Evolutionary conservation across 2,329 filamentous ascomycete species (phyloP).

Genomic region (Raffaelea albimanens): DNA sequence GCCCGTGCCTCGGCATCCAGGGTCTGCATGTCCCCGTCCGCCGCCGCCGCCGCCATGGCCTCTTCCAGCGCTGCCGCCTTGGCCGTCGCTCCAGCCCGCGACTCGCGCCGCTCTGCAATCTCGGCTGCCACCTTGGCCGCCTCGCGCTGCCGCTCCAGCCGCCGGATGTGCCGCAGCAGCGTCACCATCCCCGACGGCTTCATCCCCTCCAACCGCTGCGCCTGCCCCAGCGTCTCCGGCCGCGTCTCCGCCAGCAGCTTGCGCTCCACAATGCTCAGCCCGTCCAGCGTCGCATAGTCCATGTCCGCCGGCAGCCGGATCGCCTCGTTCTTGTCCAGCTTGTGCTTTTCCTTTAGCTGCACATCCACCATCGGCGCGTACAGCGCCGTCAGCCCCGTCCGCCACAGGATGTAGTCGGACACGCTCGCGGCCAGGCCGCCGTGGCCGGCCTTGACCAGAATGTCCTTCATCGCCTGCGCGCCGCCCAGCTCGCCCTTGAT

Average conservation of each 20-base stretch:
- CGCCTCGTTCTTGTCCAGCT: conserved; percentile 67
- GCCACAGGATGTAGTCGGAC: conserved; percentile 48
- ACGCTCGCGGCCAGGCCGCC: conserved; percentile 32
- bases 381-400: conserved; percentile 70
- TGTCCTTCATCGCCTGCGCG: conserved; percentile 10
- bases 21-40: conserved; percentile 26
- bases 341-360: conserved; percentile 54
- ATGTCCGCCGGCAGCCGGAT: conserved; percentile 63
- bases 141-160: too few species aligned
- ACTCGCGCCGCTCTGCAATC: neutral
- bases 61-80: too few species aligned
- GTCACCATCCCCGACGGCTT: conserved; percentile 51
- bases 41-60: conserved; percentile 7
- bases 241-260: conserved; percentile 57
- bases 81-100: conserved; percentile 1
- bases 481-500: conserved; percentile 36
- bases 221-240: conserved; percentile 84
- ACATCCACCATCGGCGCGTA: conserved; percentile 81
- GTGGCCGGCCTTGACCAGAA: conserved; percentile 39
- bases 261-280: conserved; percentile 73
- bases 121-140: neutral
- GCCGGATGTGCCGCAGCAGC: conserved; percentile 54
- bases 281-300: conserved; percentile 64
- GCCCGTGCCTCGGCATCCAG: conserved; percentile 30
- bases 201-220: conserved; percentile 73